A percentile compares a stretch with the other conserved stretches of the same genome.
phyloP scores from a whole-genome alignment of 2,329 filamentous ascomycete species.

The Paecilomyces fulvus region DNA sequence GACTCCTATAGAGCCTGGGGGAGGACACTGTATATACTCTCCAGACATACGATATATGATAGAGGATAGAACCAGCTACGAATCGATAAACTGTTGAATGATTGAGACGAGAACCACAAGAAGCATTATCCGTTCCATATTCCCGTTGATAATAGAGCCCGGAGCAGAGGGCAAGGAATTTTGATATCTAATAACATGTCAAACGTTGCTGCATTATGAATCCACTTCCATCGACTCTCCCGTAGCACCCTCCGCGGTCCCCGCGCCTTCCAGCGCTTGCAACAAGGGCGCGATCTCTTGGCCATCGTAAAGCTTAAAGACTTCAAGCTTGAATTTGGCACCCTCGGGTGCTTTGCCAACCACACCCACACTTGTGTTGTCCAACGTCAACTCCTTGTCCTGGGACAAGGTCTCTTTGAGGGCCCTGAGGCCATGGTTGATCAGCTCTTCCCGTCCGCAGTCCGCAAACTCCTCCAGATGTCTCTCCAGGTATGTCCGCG shows the following conservation, averaged over 20 bases:
- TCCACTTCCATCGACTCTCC: slow-evolving; percentile 51
- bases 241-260: slow-evolving; percentile 32
- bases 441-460: slow-evolving; percentile 72
- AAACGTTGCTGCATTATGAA: slow-evolving; percentile 27
- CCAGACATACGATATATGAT: slow-evolving; percentile 5
- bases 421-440: slow-evolving; percentile 81
- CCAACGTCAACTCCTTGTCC: slow-evolving; percentile 94
- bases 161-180: neutral
- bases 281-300: slow-evolving; percentile 79
- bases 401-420: slow-evolving; percentile 93
- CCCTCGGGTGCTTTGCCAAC: slow-evolving; percentile 55
- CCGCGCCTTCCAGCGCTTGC: slow-evolving; percentile 53
- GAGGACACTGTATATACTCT: neutral
- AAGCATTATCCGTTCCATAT: neutral
- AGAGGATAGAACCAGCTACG: slow-evolving; percentile 2
- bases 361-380: slow-evolving; percentile 89
- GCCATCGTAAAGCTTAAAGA: slow-evolving; percentile 85
- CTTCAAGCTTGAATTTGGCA: slow-evolving; percentile 55
- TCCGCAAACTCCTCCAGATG: slow-evolving; percentile 76
- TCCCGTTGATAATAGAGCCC: neutral
- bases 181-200: slow-evolving; percentile 21
- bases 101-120: slow-evolving; percentile 1
- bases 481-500: slow-evolving; percentile 89
- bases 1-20: neutral
- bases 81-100: neutral